phyloP scores from a whole-genome alignment of 2,329 filamentous ascomycete species.

The Erysiphe pulchra region DNA sequence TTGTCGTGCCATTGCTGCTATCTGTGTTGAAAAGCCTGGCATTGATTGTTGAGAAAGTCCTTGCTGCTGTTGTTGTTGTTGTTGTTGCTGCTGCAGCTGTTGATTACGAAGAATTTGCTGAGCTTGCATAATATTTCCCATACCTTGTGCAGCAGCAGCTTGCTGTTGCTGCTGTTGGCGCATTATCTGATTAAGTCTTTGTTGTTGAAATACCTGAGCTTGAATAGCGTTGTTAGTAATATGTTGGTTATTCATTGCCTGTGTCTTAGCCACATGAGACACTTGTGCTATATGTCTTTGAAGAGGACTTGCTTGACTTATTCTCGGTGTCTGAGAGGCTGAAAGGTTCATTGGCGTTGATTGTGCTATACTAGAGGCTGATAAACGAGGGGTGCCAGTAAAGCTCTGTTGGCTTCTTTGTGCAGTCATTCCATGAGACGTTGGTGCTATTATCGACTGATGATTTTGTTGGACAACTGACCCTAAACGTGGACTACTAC shows the following conservation, averaged over 20 bases:
- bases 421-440: constrained; percentile 35
- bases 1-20: constrained; percentile 1
- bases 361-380: constrained; percentile 34
- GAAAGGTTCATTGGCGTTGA: constrained; percentile 30
- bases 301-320: constrained; percentile 35
- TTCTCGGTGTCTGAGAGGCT: constrained; percentile 31
- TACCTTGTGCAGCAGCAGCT: constrained; percentile 10
- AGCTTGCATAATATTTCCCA: constrained; percentile 15
- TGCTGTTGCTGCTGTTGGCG: constrained; percentile 8
- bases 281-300: constrained; percentile 31
- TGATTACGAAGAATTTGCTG: constrained; percentile 11
- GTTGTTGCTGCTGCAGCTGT: constrained; percentile 14
- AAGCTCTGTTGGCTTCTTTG: constrained; percentile 42
- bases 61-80: too few relatives aligned
- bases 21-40: constrained; percentile 7
- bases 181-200: constrained; percentile 13
- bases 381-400: constrained; percentile 35
- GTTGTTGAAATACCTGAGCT: constrained; percentile 7
- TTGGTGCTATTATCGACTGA: constrained; percentile 28
- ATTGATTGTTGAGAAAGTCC: constrained; percentile 6
- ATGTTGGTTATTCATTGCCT: constrained; percentile 21
- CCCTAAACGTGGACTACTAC: constrained; percentile 36
- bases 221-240: constrained; percentile 13
- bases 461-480: constrained; percentile 35
- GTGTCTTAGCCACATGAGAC: constrained; percentile 21